Evolutionary conservation across 1,284 basidiomycete species (phyloP).

Genomic region (Vanrija sp.): DNA sequence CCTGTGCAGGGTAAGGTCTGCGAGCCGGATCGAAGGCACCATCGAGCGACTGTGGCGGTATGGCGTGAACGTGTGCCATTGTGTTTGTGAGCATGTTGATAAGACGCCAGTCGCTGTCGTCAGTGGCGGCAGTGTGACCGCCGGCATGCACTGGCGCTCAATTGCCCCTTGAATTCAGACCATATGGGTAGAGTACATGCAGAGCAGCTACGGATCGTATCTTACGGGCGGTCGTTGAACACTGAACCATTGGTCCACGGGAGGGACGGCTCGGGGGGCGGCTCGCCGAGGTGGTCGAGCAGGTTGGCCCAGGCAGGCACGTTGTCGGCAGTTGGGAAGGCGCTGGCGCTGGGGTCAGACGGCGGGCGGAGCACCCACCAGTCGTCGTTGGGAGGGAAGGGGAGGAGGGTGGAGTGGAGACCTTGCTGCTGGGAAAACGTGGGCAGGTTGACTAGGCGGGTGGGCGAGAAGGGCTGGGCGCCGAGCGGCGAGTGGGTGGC

Average conservation of each 20-base stretch:
- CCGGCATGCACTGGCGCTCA: no score
- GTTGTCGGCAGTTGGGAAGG: constrained; percentile 18
- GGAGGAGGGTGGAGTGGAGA: constrained; percentile 8
- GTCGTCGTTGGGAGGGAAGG: constrained; percentile 1
- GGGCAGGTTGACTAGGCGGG: background rate
- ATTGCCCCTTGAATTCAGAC: no score
- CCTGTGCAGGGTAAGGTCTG: no score
- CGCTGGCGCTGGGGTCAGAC: constrained; percentile 14
- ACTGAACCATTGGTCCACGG: constrained; percentile 2
- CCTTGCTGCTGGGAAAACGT: background rate
- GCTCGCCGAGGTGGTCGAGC: constrained; percentile 10
- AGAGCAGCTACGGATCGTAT: background rate
- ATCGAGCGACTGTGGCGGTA: no score
- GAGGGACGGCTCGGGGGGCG: constrained; percentile 4
- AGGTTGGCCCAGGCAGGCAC: constrained; percentile 12
- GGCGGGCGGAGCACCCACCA: constrained; percentile 15
- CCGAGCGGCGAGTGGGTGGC: background rate
- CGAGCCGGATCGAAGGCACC: no score
- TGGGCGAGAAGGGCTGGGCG: background rate
- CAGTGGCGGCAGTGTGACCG: no score
- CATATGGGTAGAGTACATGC: no score
- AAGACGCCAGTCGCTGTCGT: no score
- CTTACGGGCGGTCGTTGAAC: background rate
- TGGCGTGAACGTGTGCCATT: no score
- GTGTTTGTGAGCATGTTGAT: no score